Evolutionary conservation across 2,329 filamentous ascomycete species (phyloP), one percentile per base, ranked within the genome.

Genomic region (Cladosporium sp.): DNA sequence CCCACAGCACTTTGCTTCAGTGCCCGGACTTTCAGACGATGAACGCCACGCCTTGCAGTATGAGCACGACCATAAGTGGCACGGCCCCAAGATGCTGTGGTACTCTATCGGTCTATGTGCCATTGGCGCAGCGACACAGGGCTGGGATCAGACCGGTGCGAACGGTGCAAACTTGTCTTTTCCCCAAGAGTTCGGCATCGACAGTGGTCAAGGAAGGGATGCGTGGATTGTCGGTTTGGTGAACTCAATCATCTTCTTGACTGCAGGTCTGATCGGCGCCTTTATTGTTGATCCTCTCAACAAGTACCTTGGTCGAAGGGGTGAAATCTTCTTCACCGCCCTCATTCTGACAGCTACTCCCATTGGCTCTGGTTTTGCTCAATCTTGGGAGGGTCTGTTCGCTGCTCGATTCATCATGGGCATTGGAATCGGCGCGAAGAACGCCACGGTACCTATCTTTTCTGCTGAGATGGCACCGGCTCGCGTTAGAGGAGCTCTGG

Each of bases 381-480:
- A 77, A 57, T 77, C 82, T 58, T 81, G 79, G 79, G 75, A 80
- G 62, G 77, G 43, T 79, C 52, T 68, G 52, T 28, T 93, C 54
- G 76, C 81, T 40, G 84, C 82, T 45, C 82, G 89, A 40, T 79
- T 92, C 56, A 75, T 87, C 10, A 78, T 92, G 55, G 89, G 89
- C 9, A 80, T 93, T 43, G 66, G 66, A 6, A 69, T 69, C 34
- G 66, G 66, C 9, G 60, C 65, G n/a, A 69, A 69, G 54, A 64
- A 64, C 82, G 60, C 62, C 4, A 76, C 73, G 5, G 72, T 76
- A 0, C 74, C 74, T 0, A 67, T 74, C 48, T 72, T 67, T 50
- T 63, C 68, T 8, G 69, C 71, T 9, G 71, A 72, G 56, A 69
- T 67, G 49, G 77, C 83, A 59, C 69, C 68, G 3, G 66, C 74